phyloP scores from a whole-genome alignment of 2,329 filamentous ascomycete genomes.

The Basipetospora sp. region DNA sequence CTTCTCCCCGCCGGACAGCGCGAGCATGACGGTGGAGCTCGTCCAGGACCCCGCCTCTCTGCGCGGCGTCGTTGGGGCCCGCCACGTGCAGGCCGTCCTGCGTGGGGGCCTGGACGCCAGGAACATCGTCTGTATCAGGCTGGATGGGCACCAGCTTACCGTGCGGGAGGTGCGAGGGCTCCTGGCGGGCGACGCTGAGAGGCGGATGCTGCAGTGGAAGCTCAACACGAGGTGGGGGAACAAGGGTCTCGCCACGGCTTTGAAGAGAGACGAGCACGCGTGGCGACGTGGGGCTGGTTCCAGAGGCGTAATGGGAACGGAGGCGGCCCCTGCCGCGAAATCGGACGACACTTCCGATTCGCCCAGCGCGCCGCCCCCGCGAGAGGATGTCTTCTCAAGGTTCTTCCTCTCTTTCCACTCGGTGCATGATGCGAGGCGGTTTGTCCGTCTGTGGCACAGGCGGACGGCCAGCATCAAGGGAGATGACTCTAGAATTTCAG shows the following conservation, averaged over 20 bases:
- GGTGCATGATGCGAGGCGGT: conserved; percentile 15
- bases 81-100: conserved; percentile 3
- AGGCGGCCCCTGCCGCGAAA: too few species aligned
- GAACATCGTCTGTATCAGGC: conserved; percentile 16
- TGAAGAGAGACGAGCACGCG: conserved; percentile 3
- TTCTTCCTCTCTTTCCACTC: conserved; percentile 5
- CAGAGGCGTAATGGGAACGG: background rate
- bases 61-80: conserved; percentile 6
- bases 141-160: conserved; percentile 19
- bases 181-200: conserved; percentile 27
- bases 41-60: conserved; percentile 6
- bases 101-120: conserved; percentile 8
- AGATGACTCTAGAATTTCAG: conserved; percentile 5
- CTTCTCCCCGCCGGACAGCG: conserved; percentile 8
- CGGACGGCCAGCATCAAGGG: conserved; percentile 11
- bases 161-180: conserved; percentile 18
- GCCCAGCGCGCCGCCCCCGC: too few species aligned
- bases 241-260: conserved; percentile 6
- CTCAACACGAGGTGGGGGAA: conserved; percentile 8
- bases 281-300: background rate
- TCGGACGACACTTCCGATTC: too few species aligned
- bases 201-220: conserved; percentile 17
- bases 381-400: conserved; percentile 3
- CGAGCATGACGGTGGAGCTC: conserved; percentile 8
- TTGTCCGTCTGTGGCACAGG: conserved; percentile 27